Percentiles rank a stretch among this genome's conserved stretches.
phyloP scores from a whole-genome alignment of 176 grass and related monocot genomes.

The Bothriochloa decipiens region DNA sequence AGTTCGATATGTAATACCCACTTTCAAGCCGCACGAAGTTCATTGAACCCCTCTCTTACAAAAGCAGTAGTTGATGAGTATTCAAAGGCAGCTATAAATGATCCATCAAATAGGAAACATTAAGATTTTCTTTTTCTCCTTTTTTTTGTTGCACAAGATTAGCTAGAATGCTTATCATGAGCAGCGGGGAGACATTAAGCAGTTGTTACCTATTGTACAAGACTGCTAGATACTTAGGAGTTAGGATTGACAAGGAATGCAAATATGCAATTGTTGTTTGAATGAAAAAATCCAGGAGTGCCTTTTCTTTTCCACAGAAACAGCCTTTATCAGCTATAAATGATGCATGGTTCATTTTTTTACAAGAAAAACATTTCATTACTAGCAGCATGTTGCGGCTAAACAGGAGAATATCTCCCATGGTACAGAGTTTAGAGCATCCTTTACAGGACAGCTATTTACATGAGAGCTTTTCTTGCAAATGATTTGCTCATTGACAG shows the following conservation, averaged over 20 bases:
- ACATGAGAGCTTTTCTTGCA: too few species aligned
- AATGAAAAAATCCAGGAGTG: not conserved
- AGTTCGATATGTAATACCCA: constrained; percentile 44
- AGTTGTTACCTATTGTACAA: not conserved
- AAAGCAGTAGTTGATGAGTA: constrained; percentile 70
- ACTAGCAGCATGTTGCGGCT: too few species aligned
- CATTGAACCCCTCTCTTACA: constrained; percentile 64
- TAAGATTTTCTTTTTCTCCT: constrained; percentile 11
- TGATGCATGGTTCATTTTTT: not conserved
- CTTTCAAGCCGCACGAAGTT: constrained; percentile 61
- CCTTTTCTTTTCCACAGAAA: not conserved
- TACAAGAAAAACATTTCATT: too few species aligned
- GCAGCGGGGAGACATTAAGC: not conserved
- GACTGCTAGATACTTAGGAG: not conserved
- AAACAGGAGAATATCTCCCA: too few species aligned
- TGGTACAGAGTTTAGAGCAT: too few species aligned
- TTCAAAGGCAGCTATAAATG: constrained; percentile 45
- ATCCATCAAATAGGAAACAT: constrained; percentile 38
- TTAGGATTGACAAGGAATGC: not conserved
- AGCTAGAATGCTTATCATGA: not conserved
- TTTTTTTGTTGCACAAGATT: not conserved
- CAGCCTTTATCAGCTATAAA: not conserved
- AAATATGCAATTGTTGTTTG: not conserved
- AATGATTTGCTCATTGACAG: too few species aligned
- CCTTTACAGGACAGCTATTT: too few species aligned